Base-by-base conservation (phyloP, 352 stramenopile species). In the Globisporangium camurandrum region DNA sequence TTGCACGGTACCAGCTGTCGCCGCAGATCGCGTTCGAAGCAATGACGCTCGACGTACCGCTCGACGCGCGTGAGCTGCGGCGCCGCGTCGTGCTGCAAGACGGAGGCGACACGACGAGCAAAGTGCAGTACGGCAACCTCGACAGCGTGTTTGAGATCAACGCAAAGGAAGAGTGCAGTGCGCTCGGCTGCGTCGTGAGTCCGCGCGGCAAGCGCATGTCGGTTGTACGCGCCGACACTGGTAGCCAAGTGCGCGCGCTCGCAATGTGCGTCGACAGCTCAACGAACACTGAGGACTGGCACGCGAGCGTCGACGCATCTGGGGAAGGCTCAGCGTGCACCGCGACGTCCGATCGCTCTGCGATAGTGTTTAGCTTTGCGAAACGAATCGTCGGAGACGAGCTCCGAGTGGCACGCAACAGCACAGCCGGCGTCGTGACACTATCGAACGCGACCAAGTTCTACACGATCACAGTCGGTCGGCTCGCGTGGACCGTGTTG, bases 351-450 rank as follows among this genome's bases (percentile, higher is more conserved):
- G 59, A 56, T 14, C 54, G 30, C 23, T 76, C 71, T 16, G 57
- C 73, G 52, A 52, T 83, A n/a, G 66, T 79, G 1, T 48, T 80
- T n/a, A 83, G 68, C 55, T 77, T 83, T 58, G 67, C 71, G 0
- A 79, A 75, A 47, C 66, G 68, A 5, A 68, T 82, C 22, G 37
- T 64, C 3, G 71, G 71, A 11, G 67, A 75, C 22, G 61, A 58
- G 22, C 78, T 79, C 20, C 61, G 57, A 16, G 64, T 54, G 0
- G 24, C 23, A 9, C 39, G 49, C 39, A 56, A 49, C 19, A 26
- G 26, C 31, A 56, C 46, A 3, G 31, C 46, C 42, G 2, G 45
- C 17, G 23, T 75, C 2, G 66, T 82, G 8, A 68, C 62, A 46
- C 36, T 82, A 2, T 62, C 53, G 17, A 79, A 79, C 40, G 62